Conservation (phyloP, 768 basidiomycete species). For the Hemileccinum rubropunctum region DNA sequence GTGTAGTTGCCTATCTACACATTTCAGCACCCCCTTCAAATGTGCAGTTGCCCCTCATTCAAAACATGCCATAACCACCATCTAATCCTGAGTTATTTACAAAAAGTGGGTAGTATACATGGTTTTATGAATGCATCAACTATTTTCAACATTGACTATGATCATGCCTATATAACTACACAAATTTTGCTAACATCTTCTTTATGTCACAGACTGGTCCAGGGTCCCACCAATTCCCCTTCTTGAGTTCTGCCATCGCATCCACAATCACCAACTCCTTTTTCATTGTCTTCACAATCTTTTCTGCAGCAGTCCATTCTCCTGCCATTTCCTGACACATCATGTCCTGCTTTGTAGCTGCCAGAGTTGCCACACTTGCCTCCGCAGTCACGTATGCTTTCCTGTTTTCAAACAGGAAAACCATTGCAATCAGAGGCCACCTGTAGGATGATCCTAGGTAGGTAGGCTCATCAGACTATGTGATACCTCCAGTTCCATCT, state of each 20-base stretch:
- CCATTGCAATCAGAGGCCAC: background rate
- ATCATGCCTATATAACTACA: no score
- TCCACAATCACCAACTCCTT: background rate
- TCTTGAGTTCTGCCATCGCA: background rate
- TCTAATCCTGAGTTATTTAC: no score
- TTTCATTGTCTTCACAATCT: background rate
- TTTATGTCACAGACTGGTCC: background rate
- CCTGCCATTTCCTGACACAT: background rate
- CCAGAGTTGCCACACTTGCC: background rate
- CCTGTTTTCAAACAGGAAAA: background rate
- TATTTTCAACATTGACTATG: no score
- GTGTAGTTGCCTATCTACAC: no score
- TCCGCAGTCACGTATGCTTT: background rate
- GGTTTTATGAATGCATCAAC: no score
- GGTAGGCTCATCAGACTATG: no score
- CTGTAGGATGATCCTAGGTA: background rate
- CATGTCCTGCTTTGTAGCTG: background rate
- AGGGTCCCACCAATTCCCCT: background rate
- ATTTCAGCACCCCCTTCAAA: no score
- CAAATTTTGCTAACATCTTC: no score
- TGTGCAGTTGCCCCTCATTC: no score
- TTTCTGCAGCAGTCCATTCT: background rate
- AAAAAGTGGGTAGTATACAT: no score
- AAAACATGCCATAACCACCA: no score
- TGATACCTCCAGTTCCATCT: no score